Conservation (phyloP, 192 early-diverging fungal species). For the Chytriomyces confervae region DNA sequence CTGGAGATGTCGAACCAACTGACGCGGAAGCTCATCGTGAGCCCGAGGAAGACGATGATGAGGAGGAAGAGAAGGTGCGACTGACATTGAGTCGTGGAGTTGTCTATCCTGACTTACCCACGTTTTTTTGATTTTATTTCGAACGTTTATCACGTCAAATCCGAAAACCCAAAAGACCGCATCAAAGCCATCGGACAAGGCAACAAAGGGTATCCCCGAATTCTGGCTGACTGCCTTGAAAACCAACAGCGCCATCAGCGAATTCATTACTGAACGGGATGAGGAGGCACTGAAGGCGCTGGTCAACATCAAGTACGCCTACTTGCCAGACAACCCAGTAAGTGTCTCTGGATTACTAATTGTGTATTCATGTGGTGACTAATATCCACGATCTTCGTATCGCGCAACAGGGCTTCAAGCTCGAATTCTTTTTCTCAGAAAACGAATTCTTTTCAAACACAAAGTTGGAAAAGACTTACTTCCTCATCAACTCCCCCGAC, state of each 20-base stretch:
- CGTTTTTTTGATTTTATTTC: too few relatives aligned
- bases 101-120: background rate
- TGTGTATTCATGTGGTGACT: too few relatives aligned
- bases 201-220: conserved; percentile 79
- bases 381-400: too few relatives aligned
- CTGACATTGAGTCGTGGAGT: background rate
- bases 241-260: conserved; percentile 79
- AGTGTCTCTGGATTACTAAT: background rate
- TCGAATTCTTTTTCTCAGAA: conserved; percentile 88
- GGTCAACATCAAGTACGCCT: conserved; percentile 84
- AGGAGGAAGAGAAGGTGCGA: conserved; percentile 41
- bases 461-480: conserved; percentile 92
- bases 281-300: conserved; percentile 87
- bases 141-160: too few relatives aligned
- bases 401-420: conserved; percentile 75
- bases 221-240: conserved; percentile 97
- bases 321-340: conserved; percentile 79
- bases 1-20: conserved; percentile 87
- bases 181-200: background rate
- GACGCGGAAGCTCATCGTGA: conserved; percentile 79
- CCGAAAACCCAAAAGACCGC: background rate
- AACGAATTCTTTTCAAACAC: conserved; percentile 92
- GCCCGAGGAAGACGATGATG: conserved; percentile 61
- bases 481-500: conserved; percentile 73
- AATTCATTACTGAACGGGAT: conserved; percentile 91